Percentiles rank a stretch among this genome's conserved stretches.
phyloP scores from a whole-genome alignment of 139 green algal genomes.

The Bryopsis sp. region DNA sequence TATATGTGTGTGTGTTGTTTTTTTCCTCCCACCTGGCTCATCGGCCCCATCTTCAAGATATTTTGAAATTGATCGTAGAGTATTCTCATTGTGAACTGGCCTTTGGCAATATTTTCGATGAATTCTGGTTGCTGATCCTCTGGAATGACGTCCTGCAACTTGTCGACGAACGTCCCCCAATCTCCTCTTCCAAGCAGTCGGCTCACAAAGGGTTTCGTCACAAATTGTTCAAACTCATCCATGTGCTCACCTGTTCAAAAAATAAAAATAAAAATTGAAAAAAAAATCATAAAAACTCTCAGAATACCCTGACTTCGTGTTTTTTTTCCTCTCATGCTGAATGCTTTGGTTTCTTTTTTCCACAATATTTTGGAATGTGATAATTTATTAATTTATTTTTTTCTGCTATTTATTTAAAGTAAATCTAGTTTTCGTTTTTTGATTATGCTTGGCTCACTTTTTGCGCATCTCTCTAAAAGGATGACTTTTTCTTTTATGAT shows the following conservation, averaged over 20 bases:
- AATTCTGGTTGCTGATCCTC: constrained; percentile 83
- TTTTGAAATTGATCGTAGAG: constrained; percentile 94
- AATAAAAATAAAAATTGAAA: too few relatives aligned
- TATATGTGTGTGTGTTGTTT: too few relatives aligned
- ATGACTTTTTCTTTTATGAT: too few relatives aligned
- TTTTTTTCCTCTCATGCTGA: too few relatives aligned
- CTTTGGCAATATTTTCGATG: constrained; percentile 80
- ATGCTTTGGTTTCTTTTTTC: background rate
- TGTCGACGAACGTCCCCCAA: constrained; percentile 86
- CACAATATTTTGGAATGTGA: background rate
- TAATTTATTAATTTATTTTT: too few relatives aligned
- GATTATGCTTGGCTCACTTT: too few relatives aligned
- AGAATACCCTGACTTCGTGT: too few relatives aligned
- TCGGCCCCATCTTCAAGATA: constrained; percentile 91
- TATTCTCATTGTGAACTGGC: constrained; percentile 89
- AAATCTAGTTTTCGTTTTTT: too few relatives aligned
- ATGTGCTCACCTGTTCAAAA: constrained; percentile 97
- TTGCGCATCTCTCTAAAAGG: too few relatives aligned
- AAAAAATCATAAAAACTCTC: too few relatives aligned
- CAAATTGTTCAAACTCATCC: constrained; percentile 97
- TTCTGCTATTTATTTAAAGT: too few relatives aligned
- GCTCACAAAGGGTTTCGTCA: constrained; percentile 90
- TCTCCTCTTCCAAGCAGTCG: constrained; percentile 89
- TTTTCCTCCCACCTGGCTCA: constrained; percentile 57
- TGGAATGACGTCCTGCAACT: constrained; percentile 77